Base-by-base conservation (phyloP, 176 grass and related monocot species). In the Carex myosuroides region DNA sequence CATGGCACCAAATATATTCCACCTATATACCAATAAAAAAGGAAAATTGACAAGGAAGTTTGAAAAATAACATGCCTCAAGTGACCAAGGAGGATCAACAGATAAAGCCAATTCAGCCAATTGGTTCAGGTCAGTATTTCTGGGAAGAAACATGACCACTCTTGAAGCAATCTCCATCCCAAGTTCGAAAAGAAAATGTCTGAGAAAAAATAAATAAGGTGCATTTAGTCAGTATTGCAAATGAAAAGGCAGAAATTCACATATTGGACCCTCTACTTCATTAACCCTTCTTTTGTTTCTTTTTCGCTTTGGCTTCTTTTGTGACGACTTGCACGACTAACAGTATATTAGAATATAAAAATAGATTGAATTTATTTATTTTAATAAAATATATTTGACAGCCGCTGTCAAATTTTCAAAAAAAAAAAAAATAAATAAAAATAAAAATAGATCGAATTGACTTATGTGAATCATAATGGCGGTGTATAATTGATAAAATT, bases 101-200 rank as follows among this genome's bases (percentile, higher is more conserved):
- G 89, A 93, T 70, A 95, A 70, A 75, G 84, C 86, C 70, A 98
- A 82, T 35, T 98, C 92, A 70, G 89, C 95, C 81, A 98, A 66
- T 85, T 98, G 91, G 83, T 90, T 93, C 61, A 95, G 46, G 52
- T 98, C 86, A 14, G 89, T 84, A 83, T 93, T 98, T 68, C 95
- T 82, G 70, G 95, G 95, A 89, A 98, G 95, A 88, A 95, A 98
- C 86, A 98, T 93, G 56, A 98, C 95, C 67, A 98, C 86, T 83
- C 86, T 93, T 26, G 95, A 89, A 77, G 95, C 95, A 69, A 95
- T 85, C 13, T 8, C 81, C 8, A 56, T 93, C 42, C 88, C 92
- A 77, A 91, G 69, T 89, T 98, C 89, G 58, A 98, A 92, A 80
- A 98, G 92, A 90, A 86, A 58, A 84, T 87, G 87, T 84, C 95